Evolutionary conservation across 441 rosid genomes (phyloP), one percentile per base, ranked within the genome.

Genomic region (Populus tomentosa): DNA sequence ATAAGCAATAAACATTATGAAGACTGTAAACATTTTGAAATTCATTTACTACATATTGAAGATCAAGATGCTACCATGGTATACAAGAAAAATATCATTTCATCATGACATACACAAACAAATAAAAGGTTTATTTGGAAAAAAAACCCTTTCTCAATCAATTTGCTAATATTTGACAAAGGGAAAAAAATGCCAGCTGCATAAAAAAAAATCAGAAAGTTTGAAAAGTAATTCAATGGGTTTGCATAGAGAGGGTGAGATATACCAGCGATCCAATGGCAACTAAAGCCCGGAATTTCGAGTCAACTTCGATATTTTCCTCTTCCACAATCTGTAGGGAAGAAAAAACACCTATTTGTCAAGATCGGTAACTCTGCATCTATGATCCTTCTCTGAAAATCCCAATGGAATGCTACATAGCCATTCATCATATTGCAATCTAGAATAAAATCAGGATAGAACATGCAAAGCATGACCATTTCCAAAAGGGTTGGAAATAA

Each of bases 241-340:
- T 28, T 2, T 64, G 11, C 7, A 0, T 13, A 64, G 28, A 50
- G 46, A 61, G 2, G 59, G 33, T 4, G 67, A 75, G 75, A 72
- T 61, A 78, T 87, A 95, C 99, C 93, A 95, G 85, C 5, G 99
- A 89, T 76, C 99, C 99, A 75, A 93, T 90, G 75, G 99, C 95
- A 72, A 95, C 99, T 62, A 93, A 81, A 78, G 92, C 92, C 67
- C 97, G 90, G 80, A 87, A 95, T 81, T 89, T 95, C 65, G 99
- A 83, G 84, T 93, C 97, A 82, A 82, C 87, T 65, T 95, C 99
- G 63, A 84, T 75, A 71, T 78, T 88, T 78, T 90, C 98, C 82
- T 89, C 89, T 83, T 93, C 98, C 53, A 87, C 97, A 78, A 95
- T 82, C 98, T 93, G 90, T 71, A 30, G 71, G 61, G 61, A 18